A percentile compares a stretch with the other conserved stretches of the same genome.
phyloP scores from a whole-genome alignment of 306 rosid genomes.

The Coriaria nepalensis region DNA sequence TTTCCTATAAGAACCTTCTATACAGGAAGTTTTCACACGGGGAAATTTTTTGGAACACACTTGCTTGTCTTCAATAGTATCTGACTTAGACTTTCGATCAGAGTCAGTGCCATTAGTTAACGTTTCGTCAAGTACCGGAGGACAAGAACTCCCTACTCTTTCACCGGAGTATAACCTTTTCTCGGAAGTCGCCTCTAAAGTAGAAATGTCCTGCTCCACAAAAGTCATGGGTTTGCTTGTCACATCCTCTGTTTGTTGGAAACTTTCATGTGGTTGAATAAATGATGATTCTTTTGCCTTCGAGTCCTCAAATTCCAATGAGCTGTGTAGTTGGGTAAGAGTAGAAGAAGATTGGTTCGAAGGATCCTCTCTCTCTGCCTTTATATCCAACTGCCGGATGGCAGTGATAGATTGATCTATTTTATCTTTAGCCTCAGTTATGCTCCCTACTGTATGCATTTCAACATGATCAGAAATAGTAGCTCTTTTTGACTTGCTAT shows the following conservation, averaged over 20 bases:
- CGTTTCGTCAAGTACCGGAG: constrained; percentile 10
- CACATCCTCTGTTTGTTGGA: constrained; percentile 40
- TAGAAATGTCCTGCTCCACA: constrained; percentile 25
- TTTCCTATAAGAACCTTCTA: constrained; percentile 37
- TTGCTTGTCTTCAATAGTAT: constrained; percentile 31
- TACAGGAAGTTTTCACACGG: constrained; percentile 37
- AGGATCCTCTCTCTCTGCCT: constrained; percentile 30
- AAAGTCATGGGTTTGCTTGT: constrained; percentile 24
- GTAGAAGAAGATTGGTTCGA: constrained; percentile 27
- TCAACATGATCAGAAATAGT: constrained; percentile 18
- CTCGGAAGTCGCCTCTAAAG: constrained; percentile 24
- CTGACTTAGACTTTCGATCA: constrained; percentile 32
- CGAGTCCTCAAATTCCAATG: constrained; percentile 31
- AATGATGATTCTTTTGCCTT: constrained; percentile 27
- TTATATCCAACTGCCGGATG: constrained; percentile 18
- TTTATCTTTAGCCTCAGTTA: constrained; percentile 25
- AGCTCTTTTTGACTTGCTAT: constrained; percentile 13
- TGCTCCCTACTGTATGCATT: constrained; percentile 17
- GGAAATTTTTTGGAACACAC: constrained; percentile 26
- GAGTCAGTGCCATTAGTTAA: constrained; percentile 26
- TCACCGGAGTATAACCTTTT: constrained; percentile 28
- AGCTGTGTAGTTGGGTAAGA: constrained; percentile 27
- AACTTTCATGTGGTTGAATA: constrained; percentile 28
- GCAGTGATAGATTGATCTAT: constrained; percentile 20
- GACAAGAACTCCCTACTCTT: constrained; percentile 19